Conservation (phyloP, 2,329 filamentous ascomycete species). For the Beauveria brongniartii region DNA sequence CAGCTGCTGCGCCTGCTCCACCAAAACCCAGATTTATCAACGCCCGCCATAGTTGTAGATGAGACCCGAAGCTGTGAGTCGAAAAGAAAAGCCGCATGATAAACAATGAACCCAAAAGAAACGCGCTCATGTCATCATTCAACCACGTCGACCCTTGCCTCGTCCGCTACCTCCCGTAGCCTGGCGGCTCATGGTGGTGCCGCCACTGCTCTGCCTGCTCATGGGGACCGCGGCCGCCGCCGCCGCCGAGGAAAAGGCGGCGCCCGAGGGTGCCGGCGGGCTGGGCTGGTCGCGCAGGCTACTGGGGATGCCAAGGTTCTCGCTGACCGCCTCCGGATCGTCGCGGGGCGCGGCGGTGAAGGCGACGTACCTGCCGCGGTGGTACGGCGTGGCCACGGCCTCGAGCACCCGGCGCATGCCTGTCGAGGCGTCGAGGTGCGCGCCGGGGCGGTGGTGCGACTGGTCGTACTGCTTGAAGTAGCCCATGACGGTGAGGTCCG, state of each 20-base stretch:
- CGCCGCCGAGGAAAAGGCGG: conserved; percentile 25
- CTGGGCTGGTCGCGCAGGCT: conserved; percentile 34
- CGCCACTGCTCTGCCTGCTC: conserved; percentile 50
- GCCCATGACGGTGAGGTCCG: conserved; percentile 51
- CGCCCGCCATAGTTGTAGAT: conserved; percentile 1
- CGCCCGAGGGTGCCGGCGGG: conserved; percentile 18
- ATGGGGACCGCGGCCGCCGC: conserved; percentile 38
- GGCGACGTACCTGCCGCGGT: conserved; percentile 39
- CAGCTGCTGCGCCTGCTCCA: no score
- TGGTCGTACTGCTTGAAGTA: conserved; percentile 49
- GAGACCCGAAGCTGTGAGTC: neutral
- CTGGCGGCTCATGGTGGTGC: conserved; percentile 46
- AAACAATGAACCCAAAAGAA: neutral
- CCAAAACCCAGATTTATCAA: neutral
- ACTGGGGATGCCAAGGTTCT: conserved; percentile 42
- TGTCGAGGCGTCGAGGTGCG: conserved; percentile 44
- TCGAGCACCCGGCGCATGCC: conserved; percentile 46
- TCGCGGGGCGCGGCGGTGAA: conserved; percentile 37
- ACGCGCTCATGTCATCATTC: neutral
- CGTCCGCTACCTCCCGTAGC: conserved; percentile 42
- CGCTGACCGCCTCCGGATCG: conserved; percentile 41
- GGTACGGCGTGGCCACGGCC: conserved; percentile 41
- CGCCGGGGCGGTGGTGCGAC: conserved; percentile 43
- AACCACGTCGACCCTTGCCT: conserved; percentile 33
- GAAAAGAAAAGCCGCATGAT: neutral